Evolutionary conservation across 495 filamentous ascomycete species (phyloP), one percentile per base, ranked within the genome.

Genomic region (Platismatia glauca): DNA sequence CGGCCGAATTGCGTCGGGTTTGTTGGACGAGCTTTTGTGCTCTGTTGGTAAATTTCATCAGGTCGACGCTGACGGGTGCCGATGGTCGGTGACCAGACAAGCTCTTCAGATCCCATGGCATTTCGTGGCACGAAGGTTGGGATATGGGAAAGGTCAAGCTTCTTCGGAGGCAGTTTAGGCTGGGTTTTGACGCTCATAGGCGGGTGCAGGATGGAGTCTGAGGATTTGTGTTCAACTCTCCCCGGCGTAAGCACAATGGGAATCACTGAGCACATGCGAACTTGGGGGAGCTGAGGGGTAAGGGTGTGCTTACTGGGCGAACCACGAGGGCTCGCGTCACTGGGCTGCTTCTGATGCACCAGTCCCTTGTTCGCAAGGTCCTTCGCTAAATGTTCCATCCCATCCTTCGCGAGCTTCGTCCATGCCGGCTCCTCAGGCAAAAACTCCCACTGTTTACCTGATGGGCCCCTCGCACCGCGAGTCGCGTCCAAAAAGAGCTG

Each of bases 11-110:
- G 48, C 13, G 5, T 15, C 12, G 38, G 11, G 48, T 3, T 12
- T 35, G 37, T 24, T 55, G 48, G 50, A 53, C 27, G 38, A 41
- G 48, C 37, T 43, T 29, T 31, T 7, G 50, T 41, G 34, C 24
- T 43, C 15, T 29, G 46, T 24, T 43, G 50, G 29, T 43, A 61
- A 18, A 27, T 33, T 37, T 61, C 59, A 41, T 61, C 59, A 16
- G 35, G 24, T 61, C 59, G 59, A 39, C 48, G 35, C 41, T 16
- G 48, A 41, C 59, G 52, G 6, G 59, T 55, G 33, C 59, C 59
- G 15, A 29, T 39, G 20, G 48, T 61, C 24, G 59, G 59, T 53
- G 59, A 61, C 59, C 59, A 61, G 8, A 61, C 59, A 33, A 53
- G 44, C 50, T 55, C 34, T 31, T 55, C 44, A 16, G 33, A 20